These are phyloP conservation scores for Penicillium roqueforti DNA, from an alignment of 495 filamentous ascomycete genomes.

Conservation along the genomic window DNA sequence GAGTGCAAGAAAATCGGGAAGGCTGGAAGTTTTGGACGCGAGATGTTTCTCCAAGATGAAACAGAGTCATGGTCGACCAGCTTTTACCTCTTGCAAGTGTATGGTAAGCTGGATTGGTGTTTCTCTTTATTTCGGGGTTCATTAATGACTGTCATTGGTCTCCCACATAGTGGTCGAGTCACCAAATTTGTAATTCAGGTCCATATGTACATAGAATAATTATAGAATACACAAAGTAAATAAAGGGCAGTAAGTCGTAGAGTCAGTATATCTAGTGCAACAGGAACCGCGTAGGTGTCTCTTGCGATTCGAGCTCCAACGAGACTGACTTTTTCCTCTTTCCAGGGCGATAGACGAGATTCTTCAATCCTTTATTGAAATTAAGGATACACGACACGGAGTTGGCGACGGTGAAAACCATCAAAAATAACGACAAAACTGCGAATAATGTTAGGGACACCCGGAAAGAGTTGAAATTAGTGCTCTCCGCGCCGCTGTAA, in stretches of 20 bases:
- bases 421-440: conserved; percentile 11
- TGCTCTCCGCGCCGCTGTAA: not conserved
- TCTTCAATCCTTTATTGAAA: conserved; percentile 22
- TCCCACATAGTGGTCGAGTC: too few species aligned
- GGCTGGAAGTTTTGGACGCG: conserved; percentile 94
- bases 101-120: too few species aligned
- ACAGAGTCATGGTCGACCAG: not conserved
- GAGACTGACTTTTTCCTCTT: conserved; percentile 1
- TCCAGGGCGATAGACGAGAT: conserved; percentile 2
- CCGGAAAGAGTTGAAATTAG: conserved; percentile 7
- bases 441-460: conserved; percentile 20
- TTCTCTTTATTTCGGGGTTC: too few species aligned
- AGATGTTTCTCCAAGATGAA: conserved; percentile 12
- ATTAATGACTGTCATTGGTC: too few species aligned
- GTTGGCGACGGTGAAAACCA: conserved; percentile 13
- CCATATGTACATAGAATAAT: not conserved
- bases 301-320: conserved; percentile 2
- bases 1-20: conserved; percentile 64
- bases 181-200: not conserved
- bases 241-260: not conserved
- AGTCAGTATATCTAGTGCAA: not conserved
- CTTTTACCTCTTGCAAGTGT: not conserved
- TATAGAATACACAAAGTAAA: not conserved
- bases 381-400: conserved; percentile 21
- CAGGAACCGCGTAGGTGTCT: conserved; percentile 5